Conservation (phyloP, 371 early-diverging fungal species). For the Haplosporangium sp. region DNA sequence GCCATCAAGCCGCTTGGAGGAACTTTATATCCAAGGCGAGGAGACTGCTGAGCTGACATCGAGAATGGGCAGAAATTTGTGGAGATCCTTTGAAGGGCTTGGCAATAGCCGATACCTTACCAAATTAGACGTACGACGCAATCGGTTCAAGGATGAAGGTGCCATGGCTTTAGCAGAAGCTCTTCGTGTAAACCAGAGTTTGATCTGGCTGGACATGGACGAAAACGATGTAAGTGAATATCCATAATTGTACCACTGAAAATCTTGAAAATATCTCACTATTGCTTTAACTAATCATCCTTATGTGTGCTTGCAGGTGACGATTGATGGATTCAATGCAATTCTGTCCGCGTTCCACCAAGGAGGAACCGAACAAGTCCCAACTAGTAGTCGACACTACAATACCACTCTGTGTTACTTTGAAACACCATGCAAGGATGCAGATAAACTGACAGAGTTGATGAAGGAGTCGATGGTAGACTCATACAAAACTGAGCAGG, state of each 20-base stretch:
- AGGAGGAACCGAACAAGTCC: slow-evolving; percentile 54
- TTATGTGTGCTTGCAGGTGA: slow-evolving; percentile 18
- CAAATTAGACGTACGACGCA: slow-evolving; percentile 49
- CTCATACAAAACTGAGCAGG: slow-evolving; percentile 50
- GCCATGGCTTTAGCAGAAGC: slow-evolving; percentile 50
- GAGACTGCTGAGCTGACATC: slow-evolving; percentile 43
- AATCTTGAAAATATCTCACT: too few species aligned
- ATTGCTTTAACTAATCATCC: too few species aligned
- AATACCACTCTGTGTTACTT: slow-evolving; percentile 44
- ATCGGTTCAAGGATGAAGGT: slow-evolving; percentile 52
- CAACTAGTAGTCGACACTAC: slow-evolving; percentile 44
- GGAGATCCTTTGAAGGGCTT: slow-evolving; percentile 50
- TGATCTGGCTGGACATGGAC: slow-evolving; percentile 52
- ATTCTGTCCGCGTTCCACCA: slow-evolving; percentile 52
- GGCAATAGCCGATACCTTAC: slow-evolving; percentile 44
- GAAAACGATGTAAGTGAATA: slow-evolving; percentile 48
- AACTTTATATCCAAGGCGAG: slow-evolving; percentile 41
- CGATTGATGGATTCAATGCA: slow-evolving; percentile 47
- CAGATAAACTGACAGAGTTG: slow-evolving; percentile 9
- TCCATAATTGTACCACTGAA: too few species aligned
- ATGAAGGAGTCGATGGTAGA: slow-evolving; percentile 52
- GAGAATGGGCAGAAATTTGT: slow-evolving; percentile 48
- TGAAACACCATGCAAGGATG: slow-evolving; percentile 36
- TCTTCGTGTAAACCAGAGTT: slow-evolving; percentile 46
- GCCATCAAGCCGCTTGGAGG: slow-evolving; percentile 40